Conservation (phyloP, 805 yeast genomes). For the Ogataea philodendri region DNA sequence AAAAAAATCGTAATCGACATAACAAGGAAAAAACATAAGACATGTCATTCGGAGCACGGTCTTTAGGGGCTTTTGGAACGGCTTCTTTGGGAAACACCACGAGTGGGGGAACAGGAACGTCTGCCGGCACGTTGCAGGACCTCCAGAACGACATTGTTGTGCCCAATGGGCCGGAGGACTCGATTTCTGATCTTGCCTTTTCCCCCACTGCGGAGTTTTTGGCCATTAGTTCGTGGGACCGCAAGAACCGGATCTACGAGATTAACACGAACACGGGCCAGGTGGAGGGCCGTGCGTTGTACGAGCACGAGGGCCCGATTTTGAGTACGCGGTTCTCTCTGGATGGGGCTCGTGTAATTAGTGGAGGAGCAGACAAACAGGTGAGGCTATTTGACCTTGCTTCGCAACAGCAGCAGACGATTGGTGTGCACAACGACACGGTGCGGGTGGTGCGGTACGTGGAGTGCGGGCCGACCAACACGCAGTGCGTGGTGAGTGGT, state of each 20-base stretch:
- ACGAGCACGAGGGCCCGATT: conserved; percentile 88
- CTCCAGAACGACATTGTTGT: conserved; percentile 68
- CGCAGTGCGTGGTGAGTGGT: conserved; percentile 83
- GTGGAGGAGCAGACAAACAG: conserved; percentile 90
- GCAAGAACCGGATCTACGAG: conserved; percentile 90
- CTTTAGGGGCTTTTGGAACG: conserved; percentile 28
- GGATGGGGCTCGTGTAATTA: conserved; percentile 84
- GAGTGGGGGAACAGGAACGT: conserved; percentile 27
- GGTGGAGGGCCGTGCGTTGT: conserved; percentile 84
- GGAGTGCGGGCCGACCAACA: conserved; percentile 79
- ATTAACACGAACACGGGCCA: conserved; percentile 67
- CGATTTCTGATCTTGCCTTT: conserved; percentile 78
- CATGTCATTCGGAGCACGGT: conserved; percentile 33
- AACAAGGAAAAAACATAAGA: conserved; percentile 1
- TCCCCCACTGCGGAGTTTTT: conserved; percentile 82
- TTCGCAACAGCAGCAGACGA: conserved; percentile 76
- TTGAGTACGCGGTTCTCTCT: conserved; percentile 75
- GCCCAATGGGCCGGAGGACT: conserved; percentile 86
- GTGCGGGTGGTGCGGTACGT: conserved; percentile 74
- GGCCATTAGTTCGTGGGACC: conserved; percentile 91
- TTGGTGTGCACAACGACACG: conserved; percentile 83
- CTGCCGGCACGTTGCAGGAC: conserved; percentile 53
- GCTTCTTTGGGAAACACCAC: conserved; percentile 9
- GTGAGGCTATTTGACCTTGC: conserved; percentile 81
- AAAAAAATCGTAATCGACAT: too few relatives aligned